Conservation (phyloP, 2,329 filamentous ascomycete genomes). For the Stachybotrys chlorohalonatus region DNA sequence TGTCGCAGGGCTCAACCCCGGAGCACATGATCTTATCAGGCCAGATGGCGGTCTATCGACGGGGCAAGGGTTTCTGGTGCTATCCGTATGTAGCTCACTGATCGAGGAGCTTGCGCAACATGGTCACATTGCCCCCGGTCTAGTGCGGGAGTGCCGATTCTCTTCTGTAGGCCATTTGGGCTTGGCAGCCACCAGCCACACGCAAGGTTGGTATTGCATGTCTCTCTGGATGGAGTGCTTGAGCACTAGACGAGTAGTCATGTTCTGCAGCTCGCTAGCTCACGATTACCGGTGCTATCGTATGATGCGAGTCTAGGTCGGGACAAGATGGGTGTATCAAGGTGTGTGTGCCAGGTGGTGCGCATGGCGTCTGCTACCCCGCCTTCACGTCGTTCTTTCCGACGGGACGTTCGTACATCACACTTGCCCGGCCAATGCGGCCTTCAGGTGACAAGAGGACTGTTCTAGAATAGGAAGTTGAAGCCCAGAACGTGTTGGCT, state of each 20-base stretch:
- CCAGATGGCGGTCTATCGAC: constrained; percentile 3
- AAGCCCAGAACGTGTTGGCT: background rate
- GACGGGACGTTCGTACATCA: background rate
- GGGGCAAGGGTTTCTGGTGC: background rate
- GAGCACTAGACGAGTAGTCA: no score
- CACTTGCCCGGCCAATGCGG: background rate
- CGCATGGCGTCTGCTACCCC: background rate
- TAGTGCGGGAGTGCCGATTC: background rate
- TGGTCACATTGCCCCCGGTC: constrained; percentile 11
- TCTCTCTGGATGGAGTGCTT: no score
- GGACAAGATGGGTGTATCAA: no score
- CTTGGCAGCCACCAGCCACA: background rate
- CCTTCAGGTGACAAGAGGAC: background rate
- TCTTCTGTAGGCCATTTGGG: background rate
- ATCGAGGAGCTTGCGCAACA: constrained; percentile 12
- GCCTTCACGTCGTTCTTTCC: background rate
- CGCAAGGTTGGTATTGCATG: no score
- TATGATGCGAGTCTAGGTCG: no score
- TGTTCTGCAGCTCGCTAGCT: no score
- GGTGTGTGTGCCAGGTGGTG: background rate
- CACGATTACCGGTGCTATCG: no score
- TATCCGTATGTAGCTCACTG: background rate
- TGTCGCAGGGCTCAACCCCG: background rate
- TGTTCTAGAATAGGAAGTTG: background rate
- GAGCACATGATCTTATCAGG: constrained; percentile 1